Base-by-base conservation (phyloP, 768 basidiomycete species). In the Boletus tylopilopsis region DNA sequence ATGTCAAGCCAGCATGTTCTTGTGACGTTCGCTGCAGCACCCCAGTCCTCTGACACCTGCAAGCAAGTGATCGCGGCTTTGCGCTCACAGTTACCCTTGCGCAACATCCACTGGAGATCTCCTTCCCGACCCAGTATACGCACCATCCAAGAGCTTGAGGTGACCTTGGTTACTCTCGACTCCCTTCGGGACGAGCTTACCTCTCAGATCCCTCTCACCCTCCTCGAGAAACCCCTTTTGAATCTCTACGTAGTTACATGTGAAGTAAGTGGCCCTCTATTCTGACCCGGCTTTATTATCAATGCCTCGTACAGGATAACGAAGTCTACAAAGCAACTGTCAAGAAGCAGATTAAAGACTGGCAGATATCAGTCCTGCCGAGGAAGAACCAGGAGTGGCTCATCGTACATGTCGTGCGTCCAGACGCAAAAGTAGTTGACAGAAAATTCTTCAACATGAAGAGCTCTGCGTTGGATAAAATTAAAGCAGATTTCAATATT, bases 301-400 rank as follows among this genome's bases (percentile, higher is more conserved):
- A 54, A 42, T n/a, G 7, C 33, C 13, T 12, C 37, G 27, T 25
- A 32, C 51, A 84, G 83, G 80, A 84, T 53, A 75, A 67, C 25
- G 83, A 98, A 40, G 72, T 76, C 4, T 99, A 99, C 74, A 85
- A 84, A 60, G 76, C 75, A 22, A 76, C 79, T 0, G 77, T 88
- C 18, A 87, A 84, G 63, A 88, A 85, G 55, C 90, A 95, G 65
- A 87, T 98, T 56, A 89, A 90, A 58, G 93, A 97, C 51, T 99
- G 96, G 96, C 85, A 90, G 50, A 73, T 75, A 3, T 64, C 76
- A 2, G 72, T 92, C 32, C 68, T 75, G 22, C 69, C 80, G 38
- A 76, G 84, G 55, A 93, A 84, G 70, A 84, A 89, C 60, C 91
- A 94, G 64, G 95, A 96, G 70, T 96, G 94, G 89, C 72, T 97